These are phyloP conservation scores for Fusarium secorum DNA, from an alignment of 2,329 filamentous ascomycete species.

Conservation along the genomic window DNA sequence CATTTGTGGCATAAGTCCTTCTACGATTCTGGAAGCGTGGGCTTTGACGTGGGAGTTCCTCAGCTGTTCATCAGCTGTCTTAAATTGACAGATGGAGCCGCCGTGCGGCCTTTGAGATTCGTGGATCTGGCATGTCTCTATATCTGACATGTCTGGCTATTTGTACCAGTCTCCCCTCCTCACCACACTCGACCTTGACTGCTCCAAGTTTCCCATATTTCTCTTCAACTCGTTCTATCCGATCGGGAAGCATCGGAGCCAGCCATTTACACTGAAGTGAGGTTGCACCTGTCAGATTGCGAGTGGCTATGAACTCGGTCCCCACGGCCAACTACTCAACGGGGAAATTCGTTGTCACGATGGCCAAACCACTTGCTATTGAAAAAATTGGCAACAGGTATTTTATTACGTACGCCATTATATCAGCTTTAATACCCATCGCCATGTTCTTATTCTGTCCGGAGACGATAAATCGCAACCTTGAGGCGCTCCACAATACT, in stretches of 20 bases:
- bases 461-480: rapidly evolving
- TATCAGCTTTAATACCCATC: neutral
- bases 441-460: neutral
- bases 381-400: neutral
- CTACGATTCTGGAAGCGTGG: neutral
- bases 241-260: no score
- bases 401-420: rapidly evolving
- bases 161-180: neutral
- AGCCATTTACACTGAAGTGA: no score
- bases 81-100: neutral
- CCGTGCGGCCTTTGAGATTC: neutral
- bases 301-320: no score
- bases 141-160: neutral
- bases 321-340: rapidly evolving
- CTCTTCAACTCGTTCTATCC: no score
- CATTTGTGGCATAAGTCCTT: neutral
- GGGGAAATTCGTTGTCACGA: rapidly evolving
- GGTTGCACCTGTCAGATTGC: neutral
- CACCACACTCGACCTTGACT: rapidly evolving
- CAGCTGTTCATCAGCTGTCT: no score
- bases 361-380: neutral
- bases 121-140: neutral
- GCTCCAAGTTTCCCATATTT: neutral
- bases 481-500: neutral
- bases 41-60: neutral